A percentile compares a stretch with the other conserved stretches of the same genome.
Conservation (phyloP, 2,329 filamentous ascomycete genomes). For the Stemphylium vesicarium region DNA sequence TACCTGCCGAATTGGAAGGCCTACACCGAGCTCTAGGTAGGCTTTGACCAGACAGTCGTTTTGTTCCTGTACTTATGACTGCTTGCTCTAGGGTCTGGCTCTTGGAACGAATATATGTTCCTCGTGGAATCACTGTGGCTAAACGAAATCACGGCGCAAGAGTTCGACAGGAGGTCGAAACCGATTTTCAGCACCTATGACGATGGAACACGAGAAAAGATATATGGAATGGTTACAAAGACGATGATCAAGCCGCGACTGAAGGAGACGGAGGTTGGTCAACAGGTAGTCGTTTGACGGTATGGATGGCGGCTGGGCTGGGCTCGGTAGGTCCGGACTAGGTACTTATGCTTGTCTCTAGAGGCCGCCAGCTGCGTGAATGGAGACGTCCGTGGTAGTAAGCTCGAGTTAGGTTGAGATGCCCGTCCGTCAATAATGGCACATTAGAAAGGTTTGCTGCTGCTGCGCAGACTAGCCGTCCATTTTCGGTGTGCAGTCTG, state of each 20-base stretch:
- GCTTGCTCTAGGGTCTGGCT: background rate
- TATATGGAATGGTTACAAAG: slow-evolving; percentile 11
- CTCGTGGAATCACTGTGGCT: slow-evolving; percentile 15
- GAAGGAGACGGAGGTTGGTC: background rate
- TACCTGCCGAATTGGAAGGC: slow-evolving; percentile 15
- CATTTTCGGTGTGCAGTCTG: too few relatives aligned
- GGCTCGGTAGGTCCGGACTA: too few relatives aligned
- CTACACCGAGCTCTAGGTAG: slow-evolving; percentile 20
- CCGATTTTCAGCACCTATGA: slow-evolving; percentile 12
- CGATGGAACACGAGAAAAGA: slow-evolving; percentile 1
- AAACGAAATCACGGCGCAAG: slow-evolving; percentile 3
- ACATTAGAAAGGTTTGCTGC: too few relatives aligned
- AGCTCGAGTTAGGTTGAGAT: too few relatives aligned
- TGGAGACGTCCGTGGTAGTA: too few relatives aligned
- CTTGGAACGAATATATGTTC: slow-evolving; percentile 23
- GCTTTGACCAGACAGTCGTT: too few relatives aligned
- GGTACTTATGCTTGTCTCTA: too few relatives aligned
- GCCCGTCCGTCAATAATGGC: too few relatives aligned
- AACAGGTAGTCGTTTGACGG: background rate
- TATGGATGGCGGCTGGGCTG: slow-evolving; percentile 2
- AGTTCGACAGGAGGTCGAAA: slow-evolving; percentile 7
- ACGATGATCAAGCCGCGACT: slow-evolving; percentile 13
- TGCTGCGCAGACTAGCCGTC: too few relatives aligned
- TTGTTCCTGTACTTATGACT: too few relatives aligned
- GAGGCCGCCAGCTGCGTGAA: background rate